phyloP scores from a whole-genome alignment of 768 basidiomycete species.

The Leccinum disarticulatum region DNA sequence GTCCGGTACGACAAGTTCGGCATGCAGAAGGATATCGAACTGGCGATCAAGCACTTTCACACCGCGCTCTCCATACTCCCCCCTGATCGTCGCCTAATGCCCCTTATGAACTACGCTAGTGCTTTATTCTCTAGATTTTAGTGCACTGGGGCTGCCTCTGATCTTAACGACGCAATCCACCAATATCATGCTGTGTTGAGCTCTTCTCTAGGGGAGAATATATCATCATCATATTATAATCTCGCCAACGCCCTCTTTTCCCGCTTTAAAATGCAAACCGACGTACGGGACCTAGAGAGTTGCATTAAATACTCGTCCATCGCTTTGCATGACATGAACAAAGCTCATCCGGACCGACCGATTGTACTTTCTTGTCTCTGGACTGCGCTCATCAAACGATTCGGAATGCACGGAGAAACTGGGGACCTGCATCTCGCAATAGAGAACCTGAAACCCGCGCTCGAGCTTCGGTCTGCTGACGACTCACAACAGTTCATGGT shows the following conservation, averaged over 20 bases:
- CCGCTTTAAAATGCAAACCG: slow-evolving; percentile 25
- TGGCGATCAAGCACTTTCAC: slow-evolving; percentile 28
- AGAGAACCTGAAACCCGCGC: slow-evolving; percentile 19
- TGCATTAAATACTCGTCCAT: slow-evolving; percentile 22
- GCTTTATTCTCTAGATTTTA: slow-evolving; percentile 30
- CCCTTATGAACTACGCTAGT: slow-evolving; percentile 32
- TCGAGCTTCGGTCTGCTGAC: slow-evolving; percentile 17
- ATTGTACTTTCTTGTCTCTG: slow-evolving; percentile 24
- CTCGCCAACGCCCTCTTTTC: slow-evolving; percentile 33
- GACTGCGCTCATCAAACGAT: slow-evolving; percentile 25
- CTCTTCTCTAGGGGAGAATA: slow-evolving; percentile 17
- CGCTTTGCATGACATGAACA: slow-evolving; percentile 18
- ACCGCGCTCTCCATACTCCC: slow-evolving; percentile 23
- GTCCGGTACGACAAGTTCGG: slow-evolving; percentile 28
- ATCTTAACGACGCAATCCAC: slow-evolving; percentile 25
- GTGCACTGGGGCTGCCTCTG: slow-evolving; percentile 16
- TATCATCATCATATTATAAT: slow-evolving; percentile 25
- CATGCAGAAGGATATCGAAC: slow-evolving; percentile 26
- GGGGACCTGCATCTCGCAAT: slow-evolving; percentile 32
- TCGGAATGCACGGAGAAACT: slow-evolving; percentile 10
- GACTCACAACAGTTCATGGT: slow-evolving; percentile 13
- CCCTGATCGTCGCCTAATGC: slow-evolving; percentile 16
- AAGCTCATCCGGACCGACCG: slow-evolving; percentile 17
- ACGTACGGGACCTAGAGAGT: slow-evolving; percentile 22
- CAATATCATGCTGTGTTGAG: slow-evolving; percentile 25